A percentile compares a stretch with the other conserved stretches of the same genome.
Evolutionary conservation across 768 basidiomycete species (phyloP).

Genomic region (Pleurotus cornucopiae): DNA sequence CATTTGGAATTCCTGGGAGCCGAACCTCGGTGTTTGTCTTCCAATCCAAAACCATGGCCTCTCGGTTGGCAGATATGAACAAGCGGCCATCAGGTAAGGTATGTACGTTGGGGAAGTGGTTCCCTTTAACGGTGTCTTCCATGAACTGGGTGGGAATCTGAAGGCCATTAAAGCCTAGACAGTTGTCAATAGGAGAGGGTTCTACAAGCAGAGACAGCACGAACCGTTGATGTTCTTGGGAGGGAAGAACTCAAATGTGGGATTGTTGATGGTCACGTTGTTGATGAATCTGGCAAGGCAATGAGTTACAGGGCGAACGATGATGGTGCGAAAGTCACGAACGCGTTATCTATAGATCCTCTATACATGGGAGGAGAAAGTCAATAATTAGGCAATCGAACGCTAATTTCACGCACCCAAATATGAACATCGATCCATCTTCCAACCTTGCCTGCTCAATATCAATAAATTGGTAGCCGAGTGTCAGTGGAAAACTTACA

Average conservation of each 20-base stretch:
- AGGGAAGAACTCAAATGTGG: constrained; percentile 43
- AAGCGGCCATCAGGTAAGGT: constrained; percentile 38
- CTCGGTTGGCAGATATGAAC: constrained; percentile 36
- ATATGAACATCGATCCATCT: constrained; percentile 13
- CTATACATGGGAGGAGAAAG: neutral
- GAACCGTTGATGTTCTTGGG: constrained; percentile 32
- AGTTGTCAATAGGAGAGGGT: neutral
- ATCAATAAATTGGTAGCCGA: constrained; percentile 24
- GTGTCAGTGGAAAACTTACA: constrained; percentile 13
- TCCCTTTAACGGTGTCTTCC: constrained; percentile 13
- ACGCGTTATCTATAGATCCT: constrained; percentile 13
- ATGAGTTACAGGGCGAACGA: neutral
- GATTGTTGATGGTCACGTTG: constrained; percentile 57
- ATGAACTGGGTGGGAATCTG: constrained; percentile 13
- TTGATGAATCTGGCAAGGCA: constrained; percentile 52
- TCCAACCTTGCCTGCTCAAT: constrained; percentile 13
- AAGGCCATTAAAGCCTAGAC: constrained; percentile 17
- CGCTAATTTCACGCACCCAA: neutral
- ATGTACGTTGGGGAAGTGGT: constrained; percentile 21
- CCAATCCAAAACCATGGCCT: constrained; percentile 38
- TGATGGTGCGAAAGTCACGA: neutral
- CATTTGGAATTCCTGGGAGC: constrained; percentile 39
- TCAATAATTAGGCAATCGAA: too few species aligned
- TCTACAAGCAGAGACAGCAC: constrained; percentile 15
- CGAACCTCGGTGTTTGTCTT: constrained; percentile 32